Percentiles rank a stretch among this genome's conserved stretches.
Conservation (phyloP, 2,329 filamentous ascomycete genomes). For the Fusarium verrucosum region DNA sequence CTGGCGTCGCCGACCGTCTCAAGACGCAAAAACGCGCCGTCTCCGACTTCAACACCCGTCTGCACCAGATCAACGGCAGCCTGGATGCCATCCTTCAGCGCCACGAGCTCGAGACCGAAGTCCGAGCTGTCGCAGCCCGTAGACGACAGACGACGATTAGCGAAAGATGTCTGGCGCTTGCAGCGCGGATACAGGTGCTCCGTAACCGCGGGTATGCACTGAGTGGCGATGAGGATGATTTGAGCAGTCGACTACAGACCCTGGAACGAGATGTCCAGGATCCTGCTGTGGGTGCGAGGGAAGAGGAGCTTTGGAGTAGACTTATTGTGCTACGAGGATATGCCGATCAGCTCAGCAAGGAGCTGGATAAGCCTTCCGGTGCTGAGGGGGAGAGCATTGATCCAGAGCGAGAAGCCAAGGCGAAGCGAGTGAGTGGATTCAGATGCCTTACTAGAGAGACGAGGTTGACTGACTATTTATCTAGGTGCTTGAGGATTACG, state of each 20-base stretch:
- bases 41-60: slow-evolving; percentile 72
- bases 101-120: slow-evolving; percentile 80
- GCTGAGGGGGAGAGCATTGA: slow-evolving; percentile 67
- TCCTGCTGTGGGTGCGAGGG: slow-evolving; percentile 76
- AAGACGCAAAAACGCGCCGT: slow-evolving; percentile 76
- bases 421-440: slow-evolving; percentile 71
- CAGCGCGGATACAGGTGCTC: slow-evolving; percentile 81
- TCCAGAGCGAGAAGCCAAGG: slow-evolving; percentile 74
- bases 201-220: slow-evolving; percentile 84
- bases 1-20: slow-evolving; percentile 75
- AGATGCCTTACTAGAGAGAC: neutral
- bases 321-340: slow-evolving; percentile 79
- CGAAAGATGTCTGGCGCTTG: slow-evolving; percentile 77
- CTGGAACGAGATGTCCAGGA: slow-evolving; percentile 78
- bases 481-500: slow-evolving; percentile 82
- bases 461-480: slow-evolving; percentile 22
- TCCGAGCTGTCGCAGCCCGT: slow-evolving; percentile 76
- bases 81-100: slow-evolving; percentile 76
- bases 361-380: slow-evolving; percentile 73
- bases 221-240: slow-evolving; percentile 79
- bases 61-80: slow-evolving; percentile 82
- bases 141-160: slow-evolving; percentile 77
- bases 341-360: slow-evolving; percentile 75
- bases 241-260: slow-evolving; percentile 74
- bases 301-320: slow-evolving; percentile 87